phyloP scores from a whole-genome alignment of 805 yeast species.

The Wickerhamomyces subpelliculosus region DNA sequence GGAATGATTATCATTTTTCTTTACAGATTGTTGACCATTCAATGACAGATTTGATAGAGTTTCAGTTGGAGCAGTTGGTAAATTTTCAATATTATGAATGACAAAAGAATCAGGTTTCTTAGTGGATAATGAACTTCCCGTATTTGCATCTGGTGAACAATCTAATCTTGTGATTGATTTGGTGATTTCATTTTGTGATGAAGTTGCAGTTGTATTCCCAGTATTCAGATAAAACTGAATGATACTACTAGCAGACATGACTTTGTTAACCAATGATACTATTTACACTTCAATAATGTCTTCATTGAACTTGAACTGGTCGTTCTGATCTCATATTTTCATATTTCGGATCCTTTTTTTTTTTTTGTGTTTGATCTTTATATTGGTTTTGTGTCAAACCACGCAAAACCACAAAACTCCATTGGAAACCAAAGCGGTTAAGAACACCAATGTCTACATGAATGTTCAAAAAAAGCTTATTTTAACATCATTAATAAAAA shows the following conservation, averaged over 20 bases:
- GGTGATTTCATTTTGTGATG: not conserved
- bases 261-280: too few species aligned
- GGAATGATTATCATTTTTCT: not conserved
- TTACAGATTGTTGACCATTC: not conserved
- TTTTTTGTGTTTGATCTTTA: too few species aligned
- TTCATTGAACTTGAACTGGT: too few species aligned
- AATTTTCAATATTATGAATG: slow-evolving; percentile 7
- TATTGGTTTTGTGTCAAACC: not conserved
- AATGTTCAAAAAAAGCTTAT: too few species aligned
- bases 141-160: not conserved
- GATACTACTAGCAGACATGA: slow-evolving; percentile 8
- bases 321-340: too few species aligned
- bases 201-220: slow-evolving; percentile 1
- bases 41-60: not conserved
- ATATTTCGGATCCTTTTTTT: too few species aligned
- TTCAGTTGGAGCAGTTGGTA: slow-evolving; percentile 7
- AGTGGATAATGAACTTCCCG: not conserved
- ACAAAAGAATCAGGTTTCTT: not conserved
- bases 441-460: too few species aligned
- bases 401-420: not conserved
- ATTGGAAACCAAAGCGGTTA: too few species aligned
- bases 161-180: not conserved
- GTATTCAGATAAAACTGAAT: slow-evolving; percentile 9
- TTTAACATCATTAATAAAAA: too few species aligned
- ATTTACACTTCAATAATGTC: too few species aligned